Evolutionary conservation across 2,329 filamentous ascomycete species (phyloP), one percentile per base, ranked within the genome.

Genomic region (Pestalotiopsis sp.): DNA sequence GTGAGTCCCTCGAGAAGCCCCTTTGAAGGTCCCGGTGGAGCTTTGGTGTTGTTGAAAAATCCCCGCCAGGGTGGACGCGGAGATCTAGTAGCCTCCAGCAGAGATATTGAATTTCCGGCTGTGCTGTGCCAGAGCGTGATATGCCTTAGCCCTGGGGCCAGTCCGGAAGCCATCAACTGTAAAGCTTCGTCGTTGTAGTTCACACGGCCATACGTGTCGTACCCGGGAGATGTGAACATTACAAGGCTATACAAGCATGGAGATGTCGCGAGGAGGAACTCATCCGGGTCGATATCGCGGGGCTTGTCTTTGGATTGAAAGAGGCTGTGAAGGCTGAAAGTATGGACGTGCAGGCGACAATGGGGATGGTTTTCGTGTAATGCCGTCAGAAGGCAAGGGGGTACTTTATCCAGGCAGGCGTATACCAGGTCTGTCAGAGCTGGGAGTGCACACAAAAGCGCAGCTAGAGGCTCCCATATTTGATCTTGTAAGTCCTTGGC

Each of bases 181-280:
- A 63, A 17, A 4, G 60, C 60, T 23, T 63, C 60, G 12, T 39
- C 14, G 60, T 63, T 63, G 60, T 63, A 63, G 60, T 63, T 39
- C 6, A 63, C 31, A 20, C 38, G 31, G 17, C 60, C 60, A 3
- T 31, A 6, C 36, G 31, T 45, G 23, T 36, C 27, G n/a, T 63
- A 63, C 31, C 20, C 31, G 1, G 9, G 27, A 5, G 57, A 59
- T 12, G 57, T 27, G 23, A 23, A 31, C 23, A 63, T 14, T 7
- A 3, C n/a, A 39, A 63, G 9, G 31, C 27, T 39, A 41, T 63
- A 63, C 20, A 63, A 23, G 23, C 60, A 63, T 12, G 60, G 60
- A 9, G 60, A 63, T 39, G 60, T 63, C 7, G 27, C 27, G 20
- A 63, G 60, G 25, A 23, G 11, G 38, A n/a, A 63, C n/a, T 63